Evolutionary conservation across 495 filamentous ascomycete genomes (phyloP).

Genomic region (Neurospora cerealis): DNA sequence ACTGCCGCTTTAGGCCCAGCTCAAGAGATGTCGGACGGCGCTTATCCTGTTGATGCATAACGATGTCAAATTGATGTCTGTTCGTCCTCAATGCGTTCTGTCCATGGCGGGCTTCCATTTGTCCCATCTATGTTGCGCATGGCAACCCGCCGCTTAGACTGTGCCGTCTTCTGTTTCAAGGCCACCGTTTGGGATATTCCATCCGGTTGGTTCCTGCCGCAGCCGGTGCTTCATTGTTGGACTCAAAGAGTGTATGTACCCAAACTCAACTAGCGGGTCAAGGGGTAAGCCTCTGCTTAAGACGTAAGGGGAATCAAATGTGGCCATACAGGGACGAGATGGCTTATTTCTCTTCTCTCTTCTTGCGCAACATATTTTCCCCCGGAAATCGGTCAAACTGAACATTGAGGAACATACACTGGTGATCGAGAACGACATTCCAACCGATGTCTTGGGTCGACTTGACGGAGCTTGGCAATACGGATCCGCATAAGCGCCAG

Average conservation of each 20-base stretch:
- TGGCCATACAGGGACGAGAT: not conserved
- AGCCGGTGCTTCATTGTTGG: not conserved
- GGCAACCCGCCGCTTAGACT: not conserved
- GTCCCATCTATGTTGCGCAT: not conserved
- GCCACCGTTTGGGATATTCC: not conserved
- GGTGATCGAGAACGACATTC: not conserved
- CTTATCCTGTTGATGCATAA: not conserved
- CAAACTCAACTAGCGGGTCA: not conserved
- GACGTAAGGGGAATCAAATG: not conserved
- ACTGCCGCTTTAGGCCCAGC: not conserved
- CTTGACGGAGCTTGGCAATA: not conserved
- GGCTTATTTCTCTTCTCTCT: not conserved
- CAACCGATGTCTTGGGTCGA: not conserved
- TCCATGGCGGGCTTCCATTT: not conserved
- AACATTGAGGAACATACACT: not conserved
- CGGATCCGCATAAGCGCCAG: not conserved
- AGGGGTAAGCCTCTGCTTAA: not conserved
- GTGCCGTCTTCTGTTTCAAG: not conserved
- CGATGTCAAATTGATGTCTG: not conserved
- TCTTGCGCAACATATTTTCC: not conserved
- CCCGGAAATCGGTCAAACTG: not conserved
- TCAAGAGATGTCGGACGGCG: not conserved
- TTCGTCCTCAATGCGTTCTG: not conserved
- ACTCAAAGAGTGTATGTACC: not conserved
- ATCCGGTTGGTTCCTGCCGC: not conserved